Evolutionary conservation across 345 rosid species (phyloP), one percentile per base, ranked within the genome.

Genomic region (Populus pruinosa): DNA sequence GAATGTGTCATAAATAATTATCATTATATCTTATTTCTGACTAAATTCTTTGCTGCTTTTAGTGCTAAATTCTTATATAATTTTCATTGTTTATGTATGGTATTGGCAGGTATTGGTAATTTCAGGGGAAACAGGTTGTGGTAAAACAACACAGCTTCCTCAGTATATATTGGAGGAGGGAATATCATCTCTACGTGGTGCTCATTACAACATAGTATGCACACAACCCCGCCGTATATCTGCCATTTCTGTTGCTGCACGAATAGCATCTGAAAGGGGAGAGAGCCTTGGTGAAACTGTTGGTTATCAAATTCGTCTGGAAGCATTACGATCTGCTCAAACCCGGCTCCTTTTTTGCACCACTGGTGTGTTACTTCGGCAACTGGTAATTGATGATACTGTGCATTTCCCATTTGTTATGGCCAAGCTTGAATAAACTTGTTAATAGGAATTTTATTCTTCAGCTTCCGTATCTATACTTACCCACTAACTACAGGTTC

Each of bases 71-170:
- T 21, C n/a, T 31, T 31, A 13, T 43, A 20, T 63, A 44, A 76
- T 67, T 69, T 69, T 69, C 23, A 13, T 63, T 61, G 53, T 41
- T 66, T 78, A 8, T 72, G 47, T 67, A 63, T 74, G 49, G 71
- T 38, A 21, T 75, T 72, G 80, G 21, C 80, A 95, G 99, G 96
- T 93, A 66, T 65, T 93, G 78, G 98, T 95, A 50, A 91, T 93
- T 76, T 95, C 99, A 69, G 99, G 99, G 73, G 98, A 92, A 87
- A 95, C 99, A 2, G 99, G 99, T 33, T 95, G 99, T 90, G 98
- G 99, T 81, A 95, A 95, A 86, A 93, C 99, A 71, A 93, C 99
- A 68, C 99, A 95, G 78, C 96, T 95, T 76, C 97, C 99, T 82
- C 98, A 93, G 25, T 95, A 89, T 87, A 89, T 95, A 71, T 85